Conservation (phyloP, 805 yeast species). For the Barnettozyma sp. region DNA sequence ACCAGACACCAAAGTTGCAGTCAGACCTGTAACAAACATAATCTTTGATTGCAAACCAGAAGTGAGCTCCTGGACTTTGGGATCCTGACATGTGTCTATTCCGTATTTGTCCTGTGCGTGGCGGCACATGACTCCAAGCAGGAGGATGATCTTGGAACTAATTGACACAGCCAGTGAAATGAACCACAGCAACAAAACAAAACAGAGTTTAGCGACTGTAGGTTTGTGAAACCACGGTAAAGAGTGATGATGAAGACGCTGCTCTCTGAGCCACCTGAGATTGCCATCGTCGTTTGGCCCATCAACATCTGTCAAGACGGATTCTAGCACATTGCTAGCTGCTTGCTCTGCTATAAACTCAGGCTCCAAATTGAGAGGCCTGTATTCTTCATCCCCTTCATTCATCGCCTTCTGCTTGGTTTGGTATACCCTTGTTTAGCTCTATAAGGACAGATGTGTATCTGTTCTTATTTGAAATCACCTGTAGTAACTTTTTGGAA, state of each 20-base stretch:
- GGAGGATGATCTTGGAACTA: slow-evolving; percentile 32
- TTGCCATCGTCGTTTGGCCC: slow-evolving; percentile 25
- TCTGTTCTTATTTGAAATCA: too few relatives aligned
- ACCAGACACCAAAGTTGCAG: slow-evolving; percentile 48
- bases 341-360: slow-evolving; percentile 6
- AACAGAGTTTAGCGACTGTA: slow-evolving; percentile 42
- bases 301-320: slow-evolving; percentile 30
- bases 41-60: slow-evolving; percentile 44
- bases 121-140: slow-evolving; percentile 24
- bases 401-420: too few relatives aligned
- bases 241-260: slow-evolving; percentile 35
- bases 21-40: slow-evolving; percentile 35
- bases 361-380: background rate
- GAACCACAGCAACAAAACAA: slow-evolving; percentile 35
- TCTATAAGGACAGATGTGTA: too few relatives aligned
- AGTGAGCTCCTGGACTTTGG: slow-evolving; percentile 35
- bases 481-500: too few relatives aligned
- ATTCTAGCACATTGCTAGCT: slow-evolving; percentile 27
- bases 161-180: slow-evolving; percentile 34
- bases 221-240: slow-evolving; percentile 54
- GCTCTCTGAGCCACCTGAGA: slow-evolving; percentile 43
- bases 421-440: too few relatives aligned
- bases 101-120: slow-evolving; percentile 28
- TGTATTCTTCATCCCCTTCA: background rate
- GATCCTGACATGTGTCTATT: slow-evolving; percentile 29